These are phyloP conservation scores for Orbilia brochopaga DNA, from an alignment of 2,329 filamentous ascomycete genomes.

Conservation along the genomic window DNA sequence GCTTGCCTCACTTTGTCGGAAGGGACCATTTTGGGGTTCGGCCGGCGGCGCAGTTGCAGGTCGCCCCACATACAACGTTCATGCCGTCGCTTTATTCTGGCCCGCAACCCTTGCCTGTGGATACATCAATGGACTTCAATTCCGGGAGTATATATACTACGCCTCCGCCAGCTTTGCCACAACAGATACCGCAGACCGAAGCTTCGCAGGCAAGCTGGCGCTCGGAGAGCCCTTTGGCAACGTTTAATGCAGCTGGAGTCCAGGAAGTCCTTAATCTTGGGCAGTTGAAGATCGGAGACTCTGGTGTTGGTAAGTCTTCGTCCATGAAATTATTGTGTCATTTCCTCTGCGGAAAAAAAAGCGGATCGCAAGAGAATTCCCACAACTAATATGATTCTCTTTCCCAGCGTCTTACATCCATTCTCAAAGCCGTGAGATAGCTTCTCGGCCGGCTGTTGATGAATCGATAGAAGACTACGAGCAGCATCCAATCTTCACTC, in stretches of 20 bases:
- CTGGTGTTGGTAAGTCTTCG: slow-evolving; percentile 74
- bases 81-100: slow-evolving; percentile 34
- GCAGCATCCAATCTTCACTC: slow-evolving; percentile 71
- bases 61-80: slow-evolving; percentile 43
- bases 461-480: slow-evolving; percentile 70
- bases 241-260: slow-evolving; percentile 67
- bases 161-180: slow-evolving; percentile 33
- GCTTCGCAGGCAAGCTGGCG: slow-evolving; percentile 38
- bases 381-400: slow-evolving; percentile 4
- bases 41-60: slow-evolving; percentile 33
- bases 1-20: slow-evolving; percentile 37
- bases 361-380: slow-evolving; percentile 5
- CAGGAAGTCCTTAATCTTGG: slow-evolving; percentile 84
- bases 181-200: slow-evolving; percentile 36
- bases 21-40: slow-evolving; percentile 49
- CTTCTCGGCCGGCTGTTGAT: slow-evolving; percentile 62
- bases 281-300: slow-evolving; percentile 83
- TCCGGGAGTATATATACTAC: slow-evolving; percentile 35
- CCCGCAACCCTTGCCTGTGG: slow-evolving; percentile 17
- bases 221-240: slow-evolving; percentile 34
- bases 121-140: slow-evolving; percentile 35
- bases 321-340: slow-evolving; percentile 19
- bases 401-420: slow-evolving; percentile 69
- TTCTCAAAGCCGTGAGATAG: slow-evolving; percentile 65
- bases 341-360: too few relatives aligned